phyloP scores from a whole-genome alignment of 78 protist genomes.

The Dictyostelium discoideum region dicty_2.7 NC_007090.3:5323501-5324000 shows the following conservation, averaged over 20 bases:
- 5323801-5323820: too few relatives aligned
- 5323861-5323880: background rate
- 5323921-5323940: background rate
- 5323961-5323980: background rate
- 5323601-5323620: slow-evolving; percentile 1
- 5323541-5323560: background rate
- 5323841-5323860: background rate
- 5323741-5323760: too few relatives aligned
- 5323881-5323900: background rate
- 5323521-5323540: background rate
- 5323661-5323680: slow-evolving; percentile 35
- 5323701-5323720: background rate
- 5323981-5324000: background rate
- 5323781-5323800: too few relatives aligned
- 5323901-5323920: background rate
- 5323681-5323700: background rate
- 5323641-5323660: background rate
- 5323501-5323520: background rate
- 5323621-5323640: slow-evolving; percentile 37
- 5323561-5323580: background rate
- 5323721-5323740: too few relatives aligned
- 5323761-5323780: too few relatives aligned
- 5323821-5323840: too few relatives aligned
- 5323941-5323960: background rate
- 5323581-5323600: background rate